Evolutionary conservation across 2,329 filamentous ascomycete genomes (phyloP).

Genomic region (Cercospora citrullina): DNA sequence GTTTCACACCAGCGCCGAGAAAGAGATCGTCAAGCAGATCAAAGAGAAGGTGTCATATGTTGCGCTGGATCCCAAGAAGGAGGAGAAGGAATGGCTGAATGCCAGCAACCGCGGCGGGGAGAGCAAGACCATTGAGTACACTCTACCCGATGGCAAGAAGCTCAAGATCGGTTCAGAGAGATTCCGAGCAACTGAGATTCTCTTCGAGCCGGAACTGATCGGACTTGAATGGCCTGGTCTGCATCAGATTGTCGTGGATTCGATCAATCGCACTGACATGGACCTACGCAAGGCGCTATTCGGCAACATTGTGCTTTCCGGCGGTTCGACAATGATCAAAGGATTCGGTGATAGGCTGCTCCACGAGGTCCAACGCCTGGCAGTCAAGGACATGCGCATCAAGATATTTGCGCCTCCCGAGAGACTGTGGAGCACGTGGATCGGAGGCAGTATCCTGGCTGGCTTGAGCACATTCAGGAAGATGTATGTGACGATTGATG

Average conservation of each 20-base stretch:
- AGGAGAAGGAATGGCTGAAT: conserved; percentile 91
- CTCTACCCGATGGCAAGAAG: conserved; percentile 87
- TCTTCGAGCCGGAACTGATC: conserved; percentile 97
- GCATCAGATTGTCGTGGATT: conserved; percentile 95
- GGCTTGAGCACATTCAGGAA: conserved; percentile 98
- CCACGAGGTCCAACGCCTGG: conserved; percentile 86
- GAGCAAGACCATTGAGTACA: conserved; percentile 80
- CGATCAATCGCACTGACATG: conserved; percentile 92
- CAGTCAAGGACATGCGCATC: conserved; percentile 98
- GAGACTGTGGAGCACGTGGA: conserved; percentile 98
- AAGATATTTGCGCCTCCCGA: conserved; percentile 98
- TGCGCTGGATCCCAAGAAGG: conserved; percentile 82
- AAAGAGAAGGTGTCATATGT: conserved; percentile 95
- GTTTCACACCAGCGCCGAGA: conserved; percentile 97
- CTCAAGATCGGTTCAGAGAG: conserved; percentile 92
- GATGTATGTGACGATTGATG: conserved; percentile 99
- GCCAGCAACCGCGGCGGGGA: conserved; percentile 62
- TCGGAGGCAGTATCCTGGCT: conserved; percentile 94
- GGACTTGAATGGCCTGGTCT: conserved; percentile 95
- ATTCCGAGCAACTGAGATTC: conserved; percentile 92
- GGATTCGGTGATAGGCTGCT: conserved; percentile 92
- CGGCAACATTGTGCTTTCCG: conserved; percentile 95
- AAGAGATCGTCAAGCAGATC: conserved; percentile 96
- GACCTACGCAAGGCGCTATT: conserved; percentile 92
- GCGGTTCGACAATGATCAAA: conserved; percentile 92